Evolutionary conservation across 2,329 filamentous ascomycete genomes (phyloP), one percentile per base, ranked within the genome.

Genomic region (Huntiella omanensis): DNA sequence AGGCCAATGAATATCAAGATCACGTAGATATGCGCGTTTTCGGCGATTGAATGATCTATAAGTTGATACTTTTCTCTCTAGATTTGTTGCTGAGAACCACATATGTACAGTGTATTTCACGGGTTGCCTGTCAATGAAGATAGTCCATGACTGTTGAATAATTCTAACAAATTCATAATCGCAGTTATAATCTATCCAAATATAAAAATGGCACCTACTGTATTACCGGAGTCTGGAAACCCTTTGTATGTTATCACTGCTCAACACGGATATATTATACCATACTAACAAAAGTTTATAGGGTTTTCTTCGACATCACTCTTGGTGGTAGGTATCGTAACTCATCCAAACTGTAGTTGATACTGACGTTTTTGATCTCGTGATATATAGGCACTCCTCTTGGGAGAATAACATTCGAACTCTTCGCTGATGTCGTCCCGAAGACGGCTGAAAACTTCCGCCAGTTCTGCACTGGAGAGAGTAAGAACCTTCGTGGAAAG

Each of bases 361-460:
- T 13, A 40, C 11, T 16, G 13, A 40, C 5, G 16, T 13, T 4
- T 40, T 40, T 33, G 16, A n/a, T 41, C 7, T 12, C 10, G 17
- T 7, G 12, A 16, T 33, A 3, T 46, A 11, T 53, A 91, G 86
- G 86, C 51, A 83, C 92, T 57, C 79, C 83, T 2, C 73, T 94
- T 12, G 87, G 87, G 52, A 79, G 86, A 49, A 77, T 94, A 57
- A 87, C 83, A 53, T 86, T 94, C 61, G 84, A 95, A 63, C 75
- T 98, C 51, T 95, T 91, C 68, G 77, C 79, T 51, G 73, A 93
- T 62, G 69, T 81, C 16, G 82, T 85, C 0, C 86, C 87, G 52
- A 80, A 79, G 56, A 96, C 91, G 6, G 84, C 86, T 28, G 91
- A 96, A 63, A 96, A 96, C 67, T 96, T 98, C 61, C 83, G 87